These are phyloP conservation scores for Globisporangium ultimum DNA, from an alignment of 352 stramenopile species.

Conservation along the genomic window DNA sequence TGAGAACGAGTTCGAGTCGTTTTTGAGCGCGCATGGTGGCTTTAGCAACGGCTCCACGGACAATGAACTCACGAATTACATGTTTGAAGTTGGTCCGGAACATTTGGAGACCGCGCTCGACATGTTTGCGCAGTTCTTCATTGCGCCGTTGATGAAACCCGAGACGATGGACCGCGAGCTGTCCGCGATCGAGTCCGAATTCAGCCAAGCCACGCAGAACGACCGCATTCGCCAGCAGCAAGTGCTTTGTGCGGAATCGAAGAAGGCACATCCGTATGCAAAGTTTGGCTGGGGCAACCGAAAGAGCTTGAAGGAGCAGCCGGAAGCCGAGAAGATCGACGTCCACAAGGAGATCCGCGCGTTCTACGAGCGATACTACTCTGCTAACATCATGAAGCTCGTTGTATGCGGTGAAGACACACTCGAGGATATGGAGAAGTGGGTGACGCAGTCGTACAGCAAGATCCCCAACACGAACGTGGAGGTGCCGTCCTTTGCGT, in stretches of 20 bases:
- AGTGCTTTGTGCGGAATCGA: constrained; percentile 64
- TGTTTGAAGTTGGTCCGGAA: constrained; percentile 87
- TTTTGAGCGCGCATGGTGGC: constrained; percentile 85
- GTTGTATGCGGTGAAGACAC: constrained; percentile 73
- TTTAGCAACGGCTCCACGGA: constrained; percentile 93
- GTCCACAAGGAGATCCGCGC: constrained; percentile 53
- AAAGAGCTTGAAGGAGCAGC: constrained; percentile 58
- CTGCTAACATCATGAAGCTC: constrained; percentile 83
- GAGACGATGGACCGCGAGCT: constrained; percentile 82
- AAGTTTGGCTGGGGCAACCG: constrained; percentile 86
- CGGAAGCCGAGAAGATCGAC: constrained; percentile 37
- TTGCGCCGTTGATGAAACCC: constrained; percentile 80
- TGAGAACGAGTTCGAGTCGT: constrained; percentile 92
- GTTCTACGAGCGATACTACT: constrained; percentile 77
- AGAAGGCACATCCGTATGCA: constrained; percentile 63
- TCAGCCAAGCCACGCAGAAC: constrained; percentile 73
- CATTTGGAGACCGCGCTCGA: constrained; percentile 73
- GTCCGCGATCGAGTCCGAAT: constrained; percentile 87
- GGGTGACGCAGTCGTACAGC: constrained; percentile 60
- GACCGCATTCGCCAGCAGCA: constrained; percentile 71
- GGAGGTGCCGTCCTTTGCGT: constrained; percentile 34
- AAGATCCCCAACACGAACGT: constrained; percentile 59
- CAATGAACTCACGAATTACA: constrained; percentile 91
- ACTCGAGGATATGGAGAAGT: constrained; percentile 66
- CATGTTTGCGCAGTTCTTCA: constrained; percentile 96